A percentile compares a stretch with the other conserved stretches of the same genome.
phyloP scores from a whole-genome alignment of 768 basidiomycete genomes.

The Coprinellus micaceus region DNA sequence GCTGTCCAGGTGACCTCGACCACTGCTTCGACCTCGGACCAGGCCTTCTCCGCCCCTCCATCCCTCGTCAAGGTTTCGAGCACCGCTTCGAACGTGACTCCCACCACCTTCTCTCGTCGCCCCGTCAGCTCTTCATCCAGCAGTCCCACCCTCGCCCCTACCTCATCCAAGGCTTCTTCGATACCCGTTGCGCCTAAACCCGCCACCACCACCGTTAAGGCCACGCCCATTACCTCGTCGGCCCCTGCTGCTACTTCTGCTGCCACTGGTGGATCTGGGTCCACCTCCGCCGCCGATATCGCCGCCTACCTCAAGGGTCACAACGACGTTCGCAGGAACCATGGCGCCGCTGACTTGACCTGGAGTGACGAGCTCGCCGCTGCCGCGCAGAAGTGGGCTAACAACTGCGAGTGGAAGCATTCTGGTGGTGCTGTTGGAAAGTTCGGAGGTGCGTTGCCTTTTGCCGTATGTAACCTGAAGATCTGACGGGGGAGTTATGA shows the following conservation, averaged over 20 bases:
- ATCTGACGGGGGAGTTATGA: neutral
- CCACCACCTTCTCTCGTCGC: too few relatives aligned
- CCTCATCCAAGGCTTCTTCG: conserved; percentile 3
- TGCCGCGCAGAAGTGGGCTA: conserved; percentile 70
- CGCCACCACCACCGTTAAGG: conserved; percentile 1
- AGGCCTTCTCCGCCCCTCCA: too few relatives aligned
- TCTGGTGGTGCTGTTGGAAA: conserved; percentile 62
- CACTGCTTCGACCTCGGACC: conserved; percentile 15
- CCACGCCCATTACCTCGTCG: neutral
- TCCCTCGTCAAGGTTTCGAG: too few relatives aligned
- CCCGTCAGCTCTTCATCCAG: too few relatives aligned
- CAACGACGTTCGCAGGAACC: conserved; percentile 57
- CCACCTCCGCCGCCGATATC: conserved; percentile 36
- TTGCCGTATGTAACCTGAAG: neutral
- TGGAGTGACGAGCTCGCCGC: conserved; percentile 60
- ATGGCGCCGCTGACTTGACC: conserved; percentile 59
- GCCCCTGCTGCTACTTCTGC: conserved; percentile 10
- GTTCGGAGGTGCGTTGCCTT: conserved; percentile 51
- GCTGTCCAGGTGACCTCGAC: conserved; percentile 11
- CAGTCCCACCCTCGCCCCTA: neutral
- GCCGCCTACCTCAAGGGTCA: conserved; percentile 54
- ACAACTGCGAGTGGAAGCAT: conserved; percentile 65
- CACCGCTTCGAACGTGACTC: too few relatives aligned
- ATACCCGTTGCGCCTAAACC: conserved; percentile 9
- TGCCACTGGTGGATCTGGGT: conserved; percentile 12